These are phyloP conservation scores for Aureobasidium subglaciale DNA, from an alignment of 2,329 filamentous ascomycete species.

Conservation along the genomic window DNA sequence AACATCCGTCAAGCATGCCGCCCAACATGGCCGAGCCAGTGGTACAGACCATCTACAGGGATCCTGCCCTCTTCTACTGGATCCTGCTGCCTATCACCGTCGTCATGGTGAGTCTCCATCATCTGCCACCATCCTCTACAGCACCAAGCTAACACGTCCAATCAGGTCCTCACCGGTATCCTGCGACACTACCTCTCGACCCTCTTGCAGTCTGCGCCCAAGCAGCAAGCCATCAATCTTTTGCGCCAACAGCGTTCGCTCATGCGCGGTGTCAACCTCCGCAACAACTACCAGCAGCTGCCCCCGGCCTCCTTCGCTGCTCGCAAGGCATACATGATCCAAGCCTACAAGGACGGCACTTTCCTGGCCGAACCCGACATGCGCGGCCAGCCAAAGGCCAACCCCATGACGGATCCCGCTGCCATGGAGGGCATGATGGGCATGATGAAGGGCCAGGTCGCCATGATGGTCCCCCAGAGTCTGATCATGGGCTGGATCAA, in stretches of 20 bases:
- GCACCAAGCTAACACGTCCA: slow-evolving; percentile 17
- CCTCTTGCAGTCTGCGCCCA: slow-evolving; percentile 79
- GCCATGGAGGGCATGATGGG: slow-evolving; percentile 99
- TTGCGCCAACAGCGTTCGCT: slow-evolving; percentile 81
- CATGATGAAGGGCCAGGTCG: slow-evolving; percentile 99
- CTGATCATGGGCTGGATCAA: slow-evolving; percentile 99
- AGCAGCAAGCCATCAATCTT: slow-evolving; percentile 66
- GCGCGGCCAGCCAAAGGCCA: slow-evolving; percentile 79
- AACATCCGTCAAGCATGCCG: too few relatives aligned
- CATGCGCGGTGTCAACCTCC: slow-evolving; percentile 75
- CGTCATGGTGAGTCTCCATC: slow-evolving; percentile 68
- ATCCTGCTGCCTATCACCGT: slow-evolving; percentile 95
- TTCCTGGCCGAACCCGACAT: slow-evolving; percentile 86
- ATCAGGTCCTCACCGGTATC: slow-evolving; percentile 79
- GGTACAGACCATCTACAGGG: slow-evolving; percentile 93
- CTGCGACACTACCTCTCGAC: slow-evolving; percentile 93
- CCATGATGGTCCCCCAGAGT: slow-evolving; percentile 98
- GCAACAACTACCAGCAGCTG: slow-evolving; percentile 73
- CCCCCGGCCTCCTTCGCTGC: slow-evolving; percentile 68
- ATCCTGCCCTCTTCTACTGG: slow-evolving; percentile 99
- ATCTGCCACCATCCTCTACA: not conserved
- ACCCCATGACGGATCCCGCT: slow-evolving; percentile 90
- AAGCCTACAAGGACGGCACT: slow-evolving; percentile 74
- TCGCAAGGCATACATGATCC: slow-evolving; percentile 73
- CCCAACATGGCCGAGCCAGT: slow-evolving; percentile 73